These are phyloP conservation scores for Eucalyptus sp. DNA, from an alignment of 345 rosid genomes.

Conservation along the genomic window DNA sequence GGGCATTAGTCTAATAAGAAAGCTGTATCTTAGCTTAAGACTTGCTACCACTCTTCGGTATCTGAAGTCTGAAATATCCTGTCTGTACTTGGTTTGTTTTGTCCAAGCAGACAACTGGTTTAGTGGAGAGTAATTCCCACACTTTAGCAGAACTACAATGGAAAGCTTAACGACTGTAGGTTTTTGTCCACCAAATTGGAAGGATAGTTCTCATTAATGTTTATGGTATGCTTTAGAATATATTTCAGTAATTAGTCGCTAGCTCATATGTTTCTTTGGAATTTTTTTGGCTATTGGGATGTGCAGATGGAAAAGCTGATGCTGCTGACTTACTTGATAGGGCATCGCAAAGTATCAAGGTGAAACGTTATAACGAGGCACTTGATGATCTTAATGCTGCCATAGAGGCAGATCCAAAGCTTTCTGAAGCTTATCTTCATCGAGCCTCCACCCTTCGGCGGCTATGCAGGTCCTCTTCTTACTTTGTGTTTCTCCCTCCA, in stretches of 20 bases:
- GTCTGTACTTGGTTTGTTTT: not conserved
- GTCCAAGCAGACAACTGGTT: not conserved
- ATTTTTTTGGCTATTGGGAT: not conserved
- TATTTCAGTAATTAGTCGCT: not conserved
- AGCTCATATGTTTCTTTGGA: not conserved
- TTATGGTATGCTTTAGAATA: not conserved
- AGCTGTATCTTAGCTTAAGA: not conserved
- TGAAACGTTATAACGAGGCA: constrained; percentile 78
- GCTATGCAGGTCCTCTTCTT: constrained; percentile 61
- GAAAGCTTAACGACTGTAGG: not conserved
- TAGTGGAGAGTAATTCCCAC: not conserved
- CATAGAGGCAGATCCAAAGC: constrained; percentile 78
- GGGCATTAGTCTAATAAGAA: not conserved
- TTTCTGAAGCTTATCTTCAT: constrained; percentile 75
- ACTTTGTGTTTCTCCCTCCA: not conserved
- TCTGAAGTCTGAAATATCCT: not conserved
- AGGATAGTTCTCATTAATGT: not conserved
- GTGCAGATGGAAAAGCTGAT: constrained; percentile 55
- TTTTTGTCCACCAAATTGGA: not conserved
- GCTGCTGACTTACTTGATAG: constrained; percentile 67
- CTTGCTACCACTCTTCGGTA: not conserved
- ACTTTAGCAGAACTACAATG: not conserved
- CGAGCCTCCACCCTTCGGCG: constrained; percentile 82
- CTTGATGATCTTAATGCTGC: constrained; percentile 90
- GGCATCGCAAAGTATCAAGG: constrained; percentile 69